phyloP scores from a whole-genome alignment of 2,329 filamentous ascomycete species.

The Paraphoma sp. region DNA sequence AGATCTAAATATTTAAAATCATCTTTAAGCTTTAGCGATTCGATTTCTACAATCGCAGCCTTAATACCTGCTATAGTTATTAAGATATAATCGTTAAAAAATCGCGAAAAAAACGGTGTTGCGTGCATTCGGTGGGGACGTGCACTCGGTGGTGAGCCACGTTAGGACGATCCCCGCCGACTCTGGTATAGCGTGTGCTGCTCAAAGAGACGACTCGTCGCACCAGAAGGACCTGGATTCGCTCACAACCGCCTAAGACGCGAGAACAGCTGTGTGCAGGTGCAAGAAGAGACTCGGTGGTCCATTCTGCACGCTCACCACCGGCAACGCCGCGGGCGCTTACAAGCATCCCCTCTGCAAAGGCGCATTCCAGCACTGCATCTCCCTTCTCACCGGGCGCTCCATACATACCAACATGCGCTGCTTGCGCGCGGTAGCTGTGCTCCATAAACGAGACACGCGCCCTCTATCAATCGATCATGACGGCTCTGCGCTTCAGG shows the following conservation, averaged over 20 bases:
- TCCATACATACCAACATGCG: constrained; percentile 3
- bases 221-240: background rate
- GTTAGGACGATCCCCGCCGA: background rate
- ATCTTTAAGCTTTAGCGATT: too few relatives aligned
- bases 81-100: too few relatives aligned
- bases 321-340: background rate
- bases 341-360: background rate
- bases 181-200: background rate
- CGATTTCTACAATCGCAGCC: too few relatives aligned
- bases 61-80: too few relatives aligned
- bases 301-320: background rate
- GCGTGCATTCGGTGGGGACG: too few relatives aligned
- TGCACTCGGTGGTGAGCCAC: too few relatives aligned
- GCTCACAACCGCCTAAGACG: background rate
- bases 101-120: too few relatives aligned
- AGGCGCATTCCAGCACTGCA: background rate
- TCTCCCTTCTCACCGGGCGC: background rate
- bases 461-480: background rate
- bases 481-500: background rate
- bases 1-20: too few relatives aligned
- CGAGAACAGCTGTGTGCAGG: background rate
- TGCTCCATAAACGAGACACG: constrained; percentile 7
- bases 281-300: background rate
- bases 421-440: background rate
- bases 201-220: background rate